Conservation (phyloP, 2,329 filamentous ascomycete species). For the Clonostachys rosea region DNA sequence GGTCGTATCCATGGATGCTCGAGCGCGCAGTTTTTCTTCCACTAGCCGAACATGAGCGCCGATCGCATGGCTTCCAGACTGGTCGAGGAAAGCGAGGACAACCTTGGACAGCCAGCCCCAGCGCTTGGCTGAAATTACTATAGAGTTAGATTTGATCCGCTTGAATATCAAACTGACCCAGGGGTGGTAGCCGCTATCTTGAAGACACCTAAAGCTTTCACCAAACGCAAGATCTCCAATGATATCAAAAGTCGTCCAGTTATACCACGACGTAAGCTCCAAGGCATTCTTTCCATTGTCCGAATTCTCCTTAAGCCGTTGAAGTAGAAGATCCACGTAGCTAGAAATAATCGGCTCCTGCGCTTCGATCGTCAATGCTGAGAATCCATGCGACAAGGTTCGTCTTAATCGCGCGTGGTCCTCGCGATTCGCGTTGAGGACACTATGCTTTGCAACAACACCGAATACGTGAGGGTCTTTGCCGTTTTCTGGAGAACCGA, state of each 20-base stretch:
- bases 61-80: background rate
- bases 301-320: slow-evolving; percentile 7
- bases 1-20: background rate
- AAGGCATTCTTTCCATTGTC: slow-evolving; percentile 5
- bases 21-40: background rate
- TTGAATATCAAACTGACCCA: slow-evolving; percentile 9
- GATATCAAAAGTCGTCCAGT: slow-evolving; percentile 15
- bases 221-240: slow-evolving; percentile 17
- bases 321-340: slow-evolving; percentile 12
- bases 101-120: background rate
- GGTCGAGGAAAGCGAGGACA: background rate
- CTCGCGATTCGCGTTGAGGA: background rate
- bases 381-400: background rate
- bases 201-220: slow-evolving; percentile 9
- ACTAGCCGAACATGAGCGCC: background rate
- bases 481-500: background rate
- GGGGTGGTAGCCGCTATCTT: slow-evolving; percentile 7
- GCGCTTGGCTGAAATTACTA: background rate
- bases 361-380: background rate
- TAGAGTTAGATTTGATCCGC: background rate
- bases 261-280: slow-evolving; percentile 6
- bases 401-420: background rate
- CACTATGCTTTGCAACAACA: too few relatives aligned
- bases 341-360: slow-evolving; percentile 2
- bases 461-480: background rate